phyloP scores from a whole-genome alignment of 1,139 yeast species.

The Kluyveromyces sp. region DNA sequence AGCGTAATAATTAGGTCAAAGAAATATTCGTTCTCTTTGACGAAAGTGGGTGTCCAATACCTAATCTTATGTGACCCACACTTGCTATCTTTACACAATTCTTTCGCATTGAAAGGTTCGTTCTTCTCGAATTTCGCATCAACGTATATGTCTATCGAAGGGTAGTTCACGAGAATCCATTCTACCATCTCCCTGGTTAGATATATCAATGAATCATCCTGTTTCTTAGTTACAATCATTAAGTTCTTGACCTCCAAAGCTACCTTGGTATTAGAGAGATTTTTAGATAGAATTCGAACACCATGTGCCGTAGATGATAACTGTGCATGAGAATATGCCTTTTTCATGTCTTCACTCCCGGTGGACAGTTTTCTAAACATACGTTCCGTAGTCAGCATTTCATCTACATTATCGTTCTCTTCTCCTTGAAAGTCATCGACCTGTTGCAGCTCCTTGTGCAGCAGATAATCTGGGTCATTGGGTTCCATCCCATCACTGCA shows the following conservation, averaged over 20 bases:
- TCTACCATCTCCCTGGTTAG: slow-evolving; percentile 71
- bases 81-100: slow-evolving; percentile 24
- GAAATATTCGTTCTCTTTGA: slow-evolving; percentile 42
- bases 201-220: slow-evolving; percentile 68
- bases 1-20: slow-evolving; percentile 73
- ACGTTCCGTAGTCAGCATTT: slow-evolving; percentile 11
- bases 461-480: neutral
- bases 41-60: slow-evolving; percentile 61
- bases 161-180: slow-evolving; percentile 52
- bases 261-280: slow-evolving; percentile 65
- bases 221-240: slow-evolving; percentile 77
- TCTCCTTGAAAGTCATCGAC: neutral
- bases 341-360: slow-evolving; percentile 12
- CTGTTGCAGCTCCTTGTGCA: neutral
- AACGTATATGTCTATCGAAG: slow-evolving; percentile 56
- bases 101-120: slow-evolving; percentile 51
- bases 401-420: neutral
- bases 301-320: slow-evolving; percentile 82
- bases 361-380: slow-evolving; percentile 18
- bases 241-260: slow-evolving; percentile 62
- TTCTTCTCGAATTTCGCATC: slow-evolving; percentile 57
- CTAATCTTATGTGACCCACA: slow-evolving; percentile 35
- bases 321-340: slow-evolving; percentile 54
- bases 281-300: slow-evolving; percentile 70
- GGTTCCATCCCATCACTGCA: neutral